Conservation (phyloP, 2,329 filamentous ascomycete species). For the Botrytis pseudocinerea region DNA sequence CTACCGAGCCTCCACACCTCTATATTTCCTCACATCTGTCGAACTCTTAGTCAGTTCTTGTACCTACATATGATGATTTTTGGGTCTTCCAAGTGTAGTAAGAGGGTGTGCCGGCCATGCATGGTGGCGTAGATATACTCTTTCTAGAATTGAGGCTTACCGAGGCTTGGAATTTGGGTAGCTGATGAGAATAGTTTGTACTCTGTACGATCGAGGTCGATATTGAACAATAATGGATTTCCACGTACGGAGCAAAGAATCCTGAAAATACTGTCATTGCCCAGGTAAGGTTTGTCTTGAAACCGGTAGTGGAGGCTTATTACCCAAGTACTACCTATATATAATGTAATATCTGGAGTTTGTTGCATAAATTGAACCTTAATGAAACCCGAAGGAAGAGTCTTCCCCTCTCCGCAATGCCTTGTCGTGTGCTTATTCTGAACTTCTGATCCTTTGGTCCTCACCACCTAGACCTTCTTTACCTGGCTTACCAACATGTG, state of each 20-base stretch:
- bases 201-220: not conserved
- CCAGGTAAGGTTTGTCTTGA: not conserved
- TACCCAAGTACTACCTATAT: not conserved
- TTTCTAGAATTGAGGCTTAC: slow-evolving; percentile 12
- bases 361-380: slow-evolving; percentile 7
- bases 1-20: too few relatives aligned
- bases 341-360: not conserved
- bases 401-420: not conserved
- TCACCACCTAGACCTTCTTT: not conserved
- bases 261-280: too few relatives aligned
- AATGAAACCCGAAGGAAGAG: not conserved
- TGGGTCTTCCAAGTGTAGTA: not conserved
- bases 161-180: not conserved
- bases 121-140: slow-evolving; percentile 11
- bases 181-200: not conserved
- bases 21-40: too few relatives aligned
- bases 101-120: slow-evolving; percentile 7
- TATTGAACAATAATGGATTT: not conserved
- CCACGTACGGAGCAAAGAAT: not conserved
- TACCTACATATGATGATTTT: not conserved
- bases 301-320: slow-evolving; percentile 11
- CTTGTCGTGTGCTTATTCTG: not conserved
- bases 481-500: not conserved
- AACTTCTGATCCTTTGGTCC: not conserved
- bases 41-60: not conserved